Percentiles rank a stretch among this genome's conserved stretches.
Conservation (phyloP, 75 land plant species). For the Picea glauca region DNA sequence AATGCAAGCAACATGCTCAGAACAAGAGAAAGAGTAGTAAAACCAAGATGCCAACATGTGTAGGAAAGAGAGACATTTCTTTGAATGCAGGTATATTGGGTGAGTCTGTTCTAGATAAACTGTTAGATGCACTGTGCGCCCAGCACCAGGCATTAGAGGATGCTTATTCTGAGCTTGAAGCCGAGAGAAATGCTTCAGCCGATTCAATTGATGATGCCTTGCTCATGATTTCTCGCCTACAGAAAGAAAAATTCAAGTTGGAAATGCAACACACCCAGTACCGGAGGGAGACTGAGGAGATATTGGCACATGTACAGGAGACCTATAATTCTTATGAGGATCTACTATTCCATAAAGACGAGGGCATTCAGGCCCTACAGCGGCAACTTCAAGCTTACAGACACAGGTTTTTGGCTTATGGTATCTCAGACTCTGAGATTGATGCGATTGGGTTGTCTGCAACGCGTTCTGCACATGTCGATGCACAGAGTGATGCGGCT, state of each 20-base stretch:
- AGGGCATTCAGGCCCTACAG: not conserved
- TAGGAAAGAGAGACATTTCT: not conserved
- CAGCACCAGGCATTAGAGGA: slow-evolving; percentile 7
- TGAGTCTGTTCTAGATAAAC: not conserved
- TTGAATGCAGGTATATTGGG: not conserved
- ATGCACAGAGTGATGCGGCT: not conserved
- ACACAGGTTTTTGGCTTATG: not conserved
- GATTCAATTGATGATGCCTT: slow-evolving; percentile 37
- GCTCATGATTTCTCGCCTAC: slow-evolving; percentile 45
- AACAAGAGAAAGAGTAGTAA: no score
- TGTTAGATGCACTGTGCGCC: slow-evolving; percentile 1
- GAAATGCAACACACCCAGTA: slow-evolving; percentile 33
- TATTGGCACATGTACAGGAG: slow-evolving; percentile 1
- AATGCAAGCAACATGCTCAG: no score
- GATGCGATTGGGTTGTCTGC: not conserved
- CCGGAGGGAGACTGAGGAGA: slow-evolving; percentile 25
- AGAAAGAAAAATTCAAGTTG: slow-evolving; percentile 32
- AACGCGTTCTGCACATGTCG: no score
- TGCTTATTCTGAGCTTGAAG: slow-evolving; percentile 22
- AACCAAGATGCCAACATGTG: no score
- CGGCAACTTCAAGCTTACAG: not conserved
- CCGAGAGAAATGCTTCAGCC: slow-evolving; percentile 33
- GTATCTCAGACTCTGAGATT: not conserved
- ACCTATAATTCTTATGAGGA: not conserved
- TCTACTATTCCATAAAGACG: not conserved